phyloP scores from a whole-genome alignment of 2,329 filamentous ascomycete genomes.

The Alternaria dauci region DNA sequence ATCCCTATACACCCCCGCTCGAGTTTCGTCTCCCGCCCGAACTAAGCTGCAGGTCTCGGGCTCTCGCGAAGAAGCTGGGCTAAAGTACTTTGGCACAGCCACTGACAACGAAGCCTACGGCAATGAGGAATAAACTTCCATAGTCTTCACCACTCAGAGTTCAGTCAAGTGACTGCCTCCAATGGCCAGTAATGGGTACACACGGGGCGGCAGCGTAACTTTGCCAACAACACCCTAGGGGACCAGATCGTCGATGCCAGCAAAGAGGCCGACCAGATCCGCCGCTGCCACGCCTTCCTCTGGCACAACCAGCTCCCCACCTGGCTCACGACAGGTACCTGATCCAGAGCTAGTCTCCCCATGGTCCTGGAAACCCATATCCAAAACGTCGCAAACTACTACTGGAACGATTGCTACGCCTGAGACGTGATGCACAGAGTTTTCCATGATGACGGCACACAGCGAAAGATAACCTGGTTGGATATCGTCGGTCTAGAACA shows the following conservation, averaged over 20 bases:
- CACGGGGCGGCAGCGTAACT: slow-evolving; percentile 64
- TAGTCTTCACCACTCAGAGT: slow-evolving; percentile 66
- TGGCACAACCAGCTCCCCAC: slow-evolving; percentile 64
- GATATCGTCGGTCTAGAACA: slow-evolving; percentile 64
- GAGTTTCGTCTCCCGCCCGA: slow-evolving; percentile 9
- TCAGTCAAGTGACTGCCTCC: slow-evolving; percentile 70
- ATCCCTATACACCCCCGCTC: slow-evolving; percentile 7
- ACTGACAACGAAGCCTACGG: slow-evolving; percentile 61
- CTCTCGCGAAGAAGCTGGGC: slow-evolving; percentile 64
- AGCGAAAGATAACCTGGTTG: slow-evolving; percentile 63
- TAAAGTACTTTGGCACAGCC: slow-evolving; percentile 66
- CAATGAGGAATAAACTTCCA: slow-evolving; percentile 64
- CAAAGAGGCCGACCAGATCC: slow-evolving; percentile 53
- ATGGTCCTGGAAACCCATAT: slow-evolving; percentile 68
- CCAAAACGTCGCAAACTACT: slow-evolving; percentile 65
- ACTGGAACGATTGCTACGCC: slow-evolving; percentile 66
- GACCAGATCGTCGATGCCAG: slow-evolving; percentile 58
- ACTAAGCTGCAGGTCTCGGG: slow-evolving; percentile 53
- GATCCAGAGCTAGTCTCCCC: slow-evolving; percentile 67
- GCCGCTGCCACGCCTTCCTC: slow-evolving; percentile 70
- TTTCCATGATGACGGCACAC: slow-evolving; percentile 65
- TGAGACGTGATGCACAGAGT: slow-evolving; percentile 75
- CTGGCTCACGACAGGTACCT: slow-evolving; percentile 62
- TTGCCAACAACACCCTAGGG: slow-evolving; percentile 67
- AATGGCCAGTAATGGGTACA: slow-evolving; percentile 72